phyloP scores from a whole-genome alignment of 2,329 filamentous ascomycete species.

The Lachnellula arida region DNA sequence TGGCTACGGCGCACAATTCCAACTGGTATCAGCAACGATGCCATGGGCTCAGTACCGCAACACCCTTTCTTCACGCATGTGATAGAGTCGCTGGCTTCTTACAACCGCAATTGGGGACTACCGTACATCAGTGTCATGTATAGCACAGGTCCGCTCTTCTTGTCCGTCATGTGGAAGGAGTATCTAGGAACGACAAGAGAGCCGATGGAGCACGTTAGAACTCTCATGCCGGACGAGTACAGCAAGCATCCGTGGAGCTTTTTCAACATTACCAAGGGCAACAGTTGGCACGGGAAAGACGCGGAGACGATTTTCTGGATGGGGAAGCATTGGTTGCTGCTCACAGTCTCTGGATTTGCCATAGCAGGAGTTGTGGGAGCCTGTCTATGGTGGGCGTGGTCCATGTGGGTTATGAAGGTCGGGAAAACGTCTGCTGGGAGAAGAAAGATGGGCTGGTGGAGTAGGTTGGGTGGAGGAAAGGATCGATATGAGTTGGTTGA shows the following conservation, averaged over 20 bases:
- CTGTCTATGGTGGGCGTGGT: slow-evolving; percentile 28
- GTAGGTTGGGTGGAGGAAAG: slow-evolving; percentile 20
- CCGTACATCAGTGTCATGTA: slow-evolving; percentile 77
- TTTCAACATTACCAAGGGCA: slow-evolving; percentile 50
- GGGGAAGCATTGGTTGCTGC: slow-evolving; percentile 37
- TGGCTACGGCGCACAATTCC: slow-evolving; percentile 68
- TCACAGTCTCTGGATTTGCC: slow-evolving; percentile 33
- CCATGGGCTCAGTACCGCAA: slow-evolving; percentile 67
- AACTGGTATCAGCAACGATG: slow-evolving; percentile 77
- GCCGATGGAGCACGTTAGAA: slow-evolving; percentile 52
- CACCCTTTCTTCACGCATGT: slow-evolving; percentile 72
- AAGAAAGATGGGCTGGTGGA: slow-evolving; percentile 22
- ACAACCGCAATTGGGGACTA: slow-evolving; percentile 59
- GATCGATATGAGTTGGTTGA: slow-evolving; percentile 30
- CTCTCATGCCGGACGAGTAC: slow-evolving; percentile 68
- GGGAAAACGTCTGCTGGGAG: slow-evolving; percentile 10
- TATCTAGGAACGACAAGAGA: slow-evolving; percentile 53
- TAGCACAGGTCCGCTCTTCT: slow-evolving; percentile 69
- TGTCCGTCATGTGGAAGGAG: slow-evolving; percentile 72
- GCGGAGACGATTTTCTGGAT: slow-evolving; percentile 46
- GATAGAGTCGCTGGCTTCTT: slow-evolving; percentile 62
- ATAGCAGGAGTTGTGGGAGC: slow-evolving; percentile 28
- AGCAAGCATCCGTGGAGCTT: slow-evolving; percentile 66
- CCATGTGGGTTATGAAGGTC: slow-evolving; percentile 22
- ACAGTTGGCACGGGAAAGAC: slow-evolving; percentile 44